Percentiles rank a stretch among this genome's conserved stretches.
Conservation (phyloP, 345 rosid species). For the Hevea brasiliensis region DNA sequence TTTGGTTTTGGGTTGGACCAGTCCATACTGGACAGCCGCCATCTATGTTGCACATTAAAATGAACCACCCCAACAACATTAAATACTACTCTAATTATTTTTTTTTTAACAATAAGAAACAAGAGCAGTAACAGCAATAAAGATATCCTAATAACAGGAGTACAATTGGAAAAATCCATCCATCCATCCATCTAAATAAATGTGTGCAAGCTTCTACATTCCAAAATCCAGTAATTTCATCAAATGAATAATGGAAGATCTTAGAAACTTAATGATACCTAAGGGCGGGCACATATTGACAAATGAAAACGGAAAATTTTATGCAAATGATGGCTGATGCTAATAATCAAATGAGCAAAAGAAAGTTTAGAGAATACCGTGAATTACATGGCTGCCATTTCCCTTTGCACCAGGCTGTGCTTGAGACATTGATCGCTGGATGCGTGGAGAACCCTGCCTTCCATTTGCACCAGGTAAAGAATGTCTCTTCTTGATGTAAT, state of each 20-base stretch:
- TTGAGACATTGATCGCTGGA: slow-evolving; percentile 65
- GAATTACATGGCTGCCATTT: slow-evolving; percentile 36
- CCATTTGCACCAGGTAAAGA: slow-evolving; percentile 85
- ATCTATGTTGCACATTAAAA: background rate
- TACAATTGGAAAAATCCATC: background rate
- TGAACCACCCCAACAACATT: background rate
- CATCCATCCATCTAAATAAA: background rate
- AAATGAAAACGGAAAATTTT: background rate
- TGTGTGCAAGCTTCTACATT: background rate
- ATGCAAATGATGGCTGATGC: background rate
- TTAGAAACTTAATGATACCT: background rate
- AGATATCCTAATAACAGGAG: background rate
- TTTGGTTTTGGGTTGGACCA: too few relatives aligned
- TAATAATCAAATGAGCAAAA: background rate
- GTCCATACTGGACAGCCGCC: too few relatives aligned
- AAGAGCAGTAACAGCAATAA: background rate
- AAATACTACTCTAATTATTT: background rate
- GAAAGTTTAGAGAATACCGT: slow-evolving; percentile 37
- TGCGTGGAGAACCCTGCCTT: slow-evolving; percentile 81
- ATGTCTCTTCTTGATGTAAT: slow-evolving; percentile 75
- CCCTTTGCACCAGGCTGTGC: slow-evolving; percentile 66
- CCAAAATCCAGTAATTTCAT: background rate
- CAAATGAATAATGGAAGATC: background rate
- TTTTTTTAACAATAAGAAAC: too few relatives aligned
- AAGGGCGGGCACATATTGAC: background rate